Evolutionary conservation across 257 asterid genomes (phyloP).

Genomic region (Perilla frutescens): DNA sequence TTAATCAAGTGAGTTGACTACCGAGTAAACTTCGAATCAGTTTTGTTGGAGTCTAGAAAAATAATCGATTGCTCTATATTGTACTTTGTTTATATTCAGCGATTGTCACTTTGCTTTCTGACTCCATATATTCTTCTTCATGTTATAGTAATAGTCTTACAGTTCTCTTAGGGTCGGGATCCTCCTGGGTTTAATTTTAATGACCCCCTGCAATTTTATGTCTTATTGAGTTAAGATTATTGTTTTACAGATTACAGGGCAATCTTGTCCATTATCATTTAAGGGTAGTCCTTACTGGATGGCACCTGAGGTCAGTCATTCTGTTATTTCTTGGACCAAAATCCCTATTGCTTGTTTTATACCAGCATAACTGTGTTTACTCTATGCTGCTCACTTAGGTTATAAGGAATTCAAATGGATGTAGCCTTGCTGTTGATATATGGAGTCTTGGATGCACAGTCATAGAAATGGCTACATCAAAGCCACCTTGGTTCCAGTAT

Average conservation of each 20-base stretch:
- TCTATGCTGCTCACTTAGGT: slow-evolving; percentile 46
- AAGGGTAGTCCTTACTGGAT: slow-evolving; percentile 99
- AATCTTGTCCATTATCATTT: slow-evolving; percentile 84
- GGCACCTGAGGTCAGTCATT: slow-evolving; percentile 94
- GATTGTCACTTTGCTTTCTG: neutral
- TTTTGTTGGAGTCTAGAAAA: slow-evolving; percentile 11
- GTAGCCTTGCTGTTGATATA: slow-evolving; percentile 95
- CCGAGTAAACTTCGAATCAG: slow-evolving; percentile 27
- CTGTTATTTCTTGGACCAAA: slow-evolving; percentile 14
- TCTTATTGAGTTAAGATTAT: slow-evolving; percentile 14
- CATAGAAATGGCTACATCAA: slow-evolving; percentile 96
- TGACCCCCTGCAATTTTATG: neutral
- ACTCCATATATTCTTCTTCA: slow-evolving; percentile 10
- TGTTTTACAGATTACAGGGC: slow-evolving; percentile 82
- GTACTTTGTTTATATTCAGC: slow-evolving; percentile 11
- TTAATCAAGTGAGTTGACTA: slow-evolving; percentile 30
- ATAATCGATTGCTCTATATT: slow-evolving; percentile 3
- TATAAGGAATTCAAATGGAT: slow-evolving; percentile 81
- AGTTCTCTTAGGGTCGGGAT: neutral
- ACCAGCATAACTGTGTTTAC: slow-evolving; percentile 6
- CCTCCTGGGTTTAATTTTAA: slow-evolving; percentile 9
- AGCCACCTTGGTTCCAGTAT: slow-evolving; percentile 99
- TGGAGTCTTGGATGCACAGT: slow-evolving; percentile 99
- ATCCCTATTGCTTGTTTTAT: slow-evolving; percentile 18
- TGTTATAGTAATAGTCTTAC: neutral